Evolutionary conservation across 208 protist species (phyloP), one percentile per base, ranked within the genome.

Genomic region (Jaenimonas drosophilae): DNA sequence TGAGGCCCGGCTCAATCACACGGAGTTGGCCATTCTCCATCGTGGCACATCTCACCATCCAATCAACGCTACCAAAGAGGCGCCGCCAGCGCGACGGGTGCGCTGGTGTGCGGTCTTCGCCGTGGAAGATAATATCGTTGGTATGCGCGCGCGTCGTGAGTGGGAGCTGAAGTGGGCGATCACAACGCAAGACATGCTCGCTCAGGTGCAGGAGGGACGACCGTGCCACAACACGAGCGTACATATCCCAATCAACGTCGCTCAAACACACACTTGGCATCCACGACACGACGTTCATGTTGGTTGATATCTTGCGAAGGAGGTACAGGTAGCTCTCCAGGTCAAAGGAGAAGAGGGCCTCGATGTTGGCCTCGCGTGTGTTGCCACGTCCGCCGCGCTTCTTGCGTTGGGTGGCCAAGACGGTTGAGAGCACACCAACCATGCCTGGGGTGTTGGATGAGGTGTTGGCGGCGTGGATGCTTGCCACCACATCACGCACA

Each of bases 231-330:
- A 62, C 29, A 26, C 64, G 64, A 4, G 88, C 54, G 54, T 87
- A 93, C 45, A 77, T 59, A 50, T 75, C 66, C 70, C 75, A 90
- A 46, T 76, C 72, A 1, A 93, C 55, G 39, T 57, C 60, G n/a
- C n/a, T n/a, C n/a, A n/a, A n/a, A n/a, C n/a, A n/a, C n/a, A n/a
- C n/a, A n/a, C n/a, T n/a, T n/a, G n/a, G n/a, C n/a, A n/a, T n/a
- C n/a, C n/a, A n/a, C n/a, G n/a, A n/a, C n/a, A n/a, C n/a, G n/a
- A n/a, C n/a, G n/a, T n/a, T n/a, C n/a, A n/a, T n/a, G n/a, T n/a
- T n/a, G n/a, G n/a, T n/a, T n/a, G n/a, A n/a, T n/a, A n/a, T n/a
- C n/a, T n/a, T n/a, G n/a, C n/a, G 42, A 21, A 80, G 34, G 17
- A 74, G 47, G 4, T 33, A 23, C 31, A 49, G 46, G 48, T 76